Evolutionary conservation across 129 eudicot species (phyloP), one percentile per base, ranked within the genome.

Genomic region (Centella asiatica): DNA sequence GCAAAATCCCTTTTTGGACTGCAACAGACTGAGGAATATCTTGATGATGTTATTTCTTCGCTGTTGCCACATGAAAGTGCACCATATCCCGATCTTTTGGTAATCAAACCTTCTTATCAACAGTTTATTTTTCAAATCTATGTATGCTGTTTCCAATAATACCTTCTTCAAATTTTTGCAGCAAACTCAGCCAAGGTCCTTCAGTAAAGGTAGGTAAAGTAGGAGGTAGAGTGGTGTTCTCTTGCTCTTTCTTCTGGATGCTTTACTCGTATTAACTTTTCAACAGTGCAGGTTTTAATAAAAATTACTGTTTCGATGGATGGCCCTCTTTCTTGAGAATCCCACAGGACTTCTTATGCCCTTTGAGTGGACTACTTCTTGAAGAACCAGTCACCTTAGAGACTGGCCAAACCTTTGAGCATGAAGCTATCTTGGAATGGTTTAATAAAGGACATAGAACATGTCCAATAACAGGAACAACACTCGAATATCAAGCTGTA

Each of bases 361-460:
- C 92, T 47, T 40, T 83, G 37, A 87, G 85, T n/a, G 85, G 81
- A 37, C 74, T 70, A 57, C 57, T 84, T 29, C 78, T 87, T 64
- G 83, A 81, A 73, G 88, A 87, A 65, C 95, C 95, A 0, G 93
- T 87, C 71, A 87, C 93, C 29, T 55, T 83, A 44, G 93, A 87
- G 60, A 87, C 88, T 14, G 95, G 95, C 49, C 88, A 83, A 81
- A 87, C 87, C 51, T 87, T 78, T 39, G 95, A 87, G 74, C 75
- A 78, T 22, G 70, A 58, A 74, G 92, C 93, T 45, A 75, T 87
- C 23, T 19, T 48, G 47, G 69, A 76, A 52, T 84, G 88, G 93
- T 69, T 87, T 60, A 29, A 50, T 29, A 68, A 78, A 59, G 93
- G 88, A 33, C 77, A 77, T 58, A 73, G 7, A 74, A 76, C 76